Evolutionary conservation across 2,329 filamentous ascomycete genomes (phyloP), one percentile per base, ranked within the genome.

Genomic region (Aspergillus neotritici): DNA sequence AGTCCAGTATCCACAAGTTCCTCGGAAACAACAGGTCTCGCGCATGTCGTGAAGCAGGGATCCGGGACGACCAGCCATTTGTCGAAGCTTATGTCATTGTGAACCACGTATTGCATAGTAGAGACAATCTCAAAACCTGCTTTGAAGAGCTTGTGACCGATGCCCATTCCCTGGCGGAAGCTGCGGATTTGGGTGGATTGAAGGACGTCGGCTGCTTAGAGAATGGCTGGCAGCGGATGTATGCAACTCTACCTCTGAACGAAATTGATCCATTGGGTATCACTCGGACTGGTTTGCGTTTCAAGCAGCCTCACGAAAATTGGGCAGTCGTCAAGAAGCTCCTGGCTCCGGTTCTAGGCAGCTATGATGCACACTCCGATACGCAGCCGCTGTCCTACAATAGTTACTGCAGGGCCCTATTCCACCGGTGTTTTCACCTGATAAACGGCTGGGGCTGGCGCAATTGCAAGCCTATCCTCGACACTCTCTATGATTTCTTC

Each of bases 401-500:
- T 50, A 69, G 67, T 12, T 82, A 82, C 49, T 62, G 79, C 37
- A 71, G 76, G 40, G 60, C 68, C 6, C 57, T 73, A 16, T 68
- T 82, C 35, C 67, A 66, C 10, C 67, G 79, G 49, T 80, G 77
- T 52, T 71, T 75, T 51, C 58, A 68, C 31, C 64, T 83, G 15
- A 70, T 81, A 37, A 69, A 69, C 29, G 53, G 52, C 21, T 82
- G 79, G 79, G 71, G 74, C 12, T 82, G 79, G 79, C 67, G 65
- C 42, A 69, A 70, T 51, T 79, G 77, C 53, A 78, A 80, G 31
- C 49, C 64, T 12, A 68, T 78, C 9, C 67, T 83, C 9, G 71
- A 73, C 37, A 66, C 61, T 1, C 59, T 79, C 0, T 81, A 79
- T 50, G 77, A 81, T 57, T 82, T 81, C 61, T 82, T 81, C 49